phyloP scores from a whole-genome alignment of 2,329 filamentous ascomycete genomes.

The Leptosphaerulina australis region DNA sequence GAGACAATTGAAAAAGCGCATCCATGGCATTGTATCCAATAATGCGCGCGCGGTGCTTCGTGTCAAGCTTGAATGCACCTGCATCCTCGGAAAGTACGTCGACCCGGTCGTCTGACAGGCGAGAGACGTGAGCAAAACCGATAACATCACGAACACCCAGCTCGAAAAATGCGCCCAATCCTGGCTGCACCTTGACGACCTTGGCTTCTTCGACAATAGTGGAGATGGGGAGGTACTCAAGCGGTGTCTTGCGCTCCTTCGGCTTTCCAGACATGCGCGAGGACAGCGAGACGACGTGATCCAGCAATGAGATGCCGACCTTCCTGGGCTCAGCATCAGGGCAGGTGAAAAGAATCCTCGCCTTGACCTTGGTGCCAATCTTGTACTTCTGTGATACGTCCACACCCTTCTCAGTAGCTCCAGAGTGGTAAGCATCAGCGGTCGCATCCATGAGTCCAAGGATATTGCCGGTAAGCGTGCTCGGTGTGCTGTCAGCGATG shows the following conservation, averaged over 20 bases:
- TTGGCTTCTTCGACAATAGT: conserved; percentile 77
- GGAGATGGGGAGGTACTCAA: conserved; percentile 70
- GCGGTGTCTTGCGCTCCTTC: conserved; percentile 58
- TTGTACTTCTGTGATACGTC: conserved; percentile 81
- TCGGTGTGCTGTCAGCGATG: conserved; percentile 73
- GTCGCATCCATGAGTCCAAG: conserved; percentile 91
- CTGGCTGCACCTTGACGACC: conserved; percentile 78
- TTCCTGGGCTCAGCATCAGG: conserved; percentile 79
- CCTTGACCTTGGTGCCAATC: conserved; percentile 81
- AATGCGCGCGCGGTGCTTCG: conserved; percentile 79
- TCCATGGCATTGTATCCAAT: conserved; percentile 88
- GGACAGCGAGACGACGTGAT: conserved; percentile 77
- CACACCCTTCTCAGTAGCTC: conserved; percentile 69
- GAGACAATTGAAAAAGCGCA: conserved; percentile 81
- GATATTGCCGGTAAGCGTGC: conserved; percentile 85
- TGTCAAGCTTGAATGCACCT: conserved; percentile 78
- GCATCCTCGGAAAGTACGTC: conserved; percentile 78
- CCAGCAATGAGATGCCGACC: conserved; percentile 83
- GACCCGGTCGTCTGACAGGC: conserved; percentile 86
- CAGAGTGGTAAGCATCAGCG: conserved; percentile 88
- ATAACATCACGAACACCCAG: conserved; percentile 69
- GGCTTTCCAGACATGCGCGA: conserved; percentile 46
- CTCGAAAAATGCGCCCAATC: conserved; percentile 81
- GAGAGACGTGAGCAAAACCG: conserved; percentile 95
- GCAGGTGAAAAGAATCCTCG: conserved; percentile 86